Conservation (phyloP, 306 rosid species). For the Senna siamea region DNA sequence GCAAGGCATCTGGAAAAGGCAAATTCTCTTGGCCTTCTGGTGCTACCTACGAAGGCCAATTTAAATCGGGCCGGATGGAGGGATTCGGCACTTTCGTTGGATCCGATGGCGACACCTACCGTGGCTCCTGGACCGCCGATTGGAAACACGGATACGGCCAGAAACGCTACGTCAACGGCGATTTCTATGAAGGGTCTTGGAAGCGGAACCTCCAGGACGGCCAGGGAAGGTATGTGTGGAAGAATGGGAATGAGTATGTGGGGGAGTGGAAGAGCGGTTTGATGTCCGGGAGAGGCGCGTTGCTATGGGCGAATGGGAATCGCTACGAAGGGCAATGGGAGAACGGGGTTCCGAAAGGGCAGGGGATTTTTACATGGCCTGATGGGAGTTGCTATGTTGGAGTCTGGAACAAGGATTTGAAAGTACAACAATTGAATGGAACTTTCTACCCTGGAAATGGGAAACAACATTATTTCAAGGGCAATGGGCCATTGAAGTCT, state of each 20-base stretch:
- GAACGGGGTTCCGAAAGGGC: constrained; percentile 79
- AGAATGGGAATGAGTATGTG: constrained; percentile 78
- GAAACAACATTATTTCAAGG: constrained; percentile 39
- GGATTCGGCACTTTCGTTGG: constrained; percentile 84
- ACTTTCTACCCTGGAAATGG: constrained; percentile 60
- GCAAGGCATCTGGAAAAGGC: constrained; percentile 90
- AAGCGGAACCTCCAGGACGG: constrained; percentile 80
- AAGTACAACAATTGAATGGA: constrained; percentile 63
- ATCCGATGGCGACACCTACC: constrained; percentile 78
- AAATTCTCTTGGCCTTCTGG: constrained; percentile 97
- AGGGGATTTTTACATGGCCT: constrained; percentile 78
- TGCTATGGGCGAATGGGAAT: constrained; percentile 84
- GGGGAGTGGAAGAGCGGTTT: constrained; percentile 92
- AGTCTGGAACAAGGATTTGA: constrained; percentile 70
- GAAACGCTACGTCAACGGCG: constrained; percentile 82
- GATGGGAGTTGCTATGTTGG: constrained; percentile 84
- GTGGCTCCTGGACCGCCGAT: constrained; percentile 81
- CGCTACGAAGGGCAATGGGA: constrained; percentile 93
- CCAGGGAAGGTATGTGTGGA: constrained; percentile 85
- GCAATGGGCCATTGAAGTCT: constrained; percentile 37
- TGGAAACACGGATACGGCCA: constrained; percentile 78
- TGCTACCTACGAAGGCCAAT: constrained; percentile 88
- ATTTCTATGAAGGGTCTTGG: constrained; percentile 84
- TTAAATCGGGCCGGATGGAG: constrained; percentile 92
- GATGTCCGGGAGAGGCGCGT: constrained; percentile 70